Conservation (phyloP, 495 filamentous ascomycete species). For the Daldinia loculata region DNA sequence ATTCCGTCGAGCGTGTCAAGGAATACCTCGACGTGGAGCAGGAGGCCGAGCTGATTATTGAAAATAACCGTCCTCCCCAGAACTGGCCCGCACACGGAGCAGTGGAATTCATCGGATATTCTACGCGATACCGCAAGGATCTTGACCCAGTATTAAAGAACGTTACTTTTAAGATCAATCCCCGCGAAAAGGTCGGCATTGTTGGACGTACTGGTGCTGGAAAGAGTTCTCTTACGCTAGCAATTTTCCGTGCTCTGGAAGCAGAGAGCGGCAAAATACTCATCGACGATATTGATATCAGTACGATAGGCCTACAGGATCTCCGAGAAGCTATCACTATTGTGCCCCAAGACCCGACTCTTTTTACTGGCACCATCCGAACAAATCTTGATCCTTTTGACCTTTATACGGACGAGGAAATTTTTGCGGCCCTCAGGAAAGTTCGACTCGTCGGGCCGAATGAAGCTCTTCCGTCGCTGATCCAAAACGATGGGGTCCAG, state of each 20-base stretch:
- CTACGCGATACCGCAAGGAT: slow-evolving; percentile 87
- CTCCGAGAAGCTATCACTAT: slow-evolving; percentile 95
- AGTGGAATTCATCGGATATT: slow-evolving; percentile 87
- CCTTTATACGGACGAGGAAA: slow-evolving; percentile 88
- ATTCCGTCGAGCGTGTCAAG: slow-evolving; percentile 97
- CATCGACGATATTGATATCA: slow-evolving; percentile 90
- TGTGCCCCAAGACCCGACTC: slow-evolving; percentile 96
- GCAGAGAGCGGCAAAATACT: slow-evolving; percentile 89
- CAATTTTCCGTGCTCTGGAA: slow-evolving; percentile 96
- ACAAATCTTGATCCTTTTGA: slow-evolving; percentile 95
- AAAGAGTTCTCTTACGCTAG: slow-evolving; percentile 94
- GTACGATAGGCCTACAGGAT: slow-evolving; percentile 87
- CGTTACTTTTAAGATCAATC: slow-evolving; percentile 84
- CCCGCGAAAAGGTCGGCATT: slow-evolving; percentile 94
- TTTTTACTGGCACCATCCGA: slow-evolving; percentile 95
- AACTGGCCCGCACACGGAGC: slow-evolving; percentile 89
- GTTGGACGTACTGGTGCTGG: slow-evolving; percentile 96
- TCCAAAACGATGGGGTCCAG: slow-evolving; percentile 22
- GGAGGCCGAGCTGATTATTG: slow-evolving; percentile 81
- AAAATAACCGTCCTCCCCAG: slow-evolving; percentile 75
- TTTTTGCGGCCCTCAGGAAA: slow-evolving; percentile 86
- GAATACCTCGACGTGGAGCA: slow-evolving; percentile 98
- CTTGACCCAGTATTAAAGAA: slow-evolving; percentile 85
- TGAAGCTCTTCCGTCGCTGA: slow-evolving; percentile 42
- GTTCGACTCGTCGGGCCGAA: slow-evolving; percentile 84